A percentile compares a stretch with the other conserved stretches of the same genome.
These are phyloP conservation scores for Cutaneotrichosporon sp. DNA, from an alignment of 1,284 basidiomycete species.

Conservation along the genomic window DNA sequence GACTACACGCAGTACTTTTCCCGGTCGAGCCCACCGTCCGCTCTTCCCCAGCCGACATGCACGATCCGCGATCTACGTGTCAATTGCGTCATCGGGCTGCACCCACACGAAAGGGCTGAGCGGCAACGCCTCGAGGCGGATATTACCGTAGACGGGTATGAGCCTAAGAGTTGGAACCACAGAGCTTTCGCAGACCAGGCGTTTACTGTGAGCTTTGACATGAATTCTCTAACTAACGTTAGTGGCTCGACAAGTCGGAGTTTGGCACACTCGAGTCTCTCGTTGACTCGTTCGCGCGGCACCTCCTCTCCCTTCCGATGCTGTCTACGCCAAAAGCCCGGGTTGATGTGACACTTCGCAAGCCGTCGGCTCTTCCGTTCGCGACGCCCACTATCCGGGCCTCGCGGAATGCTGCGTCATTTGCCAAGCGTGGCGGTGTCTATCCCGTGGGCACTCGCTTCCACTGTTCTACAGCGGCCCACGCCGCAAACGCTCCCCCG, in stretches of 20 bases:
- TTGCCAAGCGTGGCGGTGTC: constrained; percentile 31
- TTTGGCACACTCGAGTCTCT: constrained; percentile 75
- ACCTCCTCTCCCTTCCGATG: constrained; percentile 34
- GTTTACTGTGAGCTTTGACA: constrained; percentile 52
- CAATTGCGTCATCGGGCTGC: constrained; percentile 66
- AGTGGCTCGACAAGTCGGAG: constrained; percentile 56
- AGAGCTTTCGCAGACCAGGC: constrained; percentile 53
- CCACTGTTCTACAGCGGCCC: background rate
- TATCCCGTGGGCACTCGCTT: constrained; percentile 1
- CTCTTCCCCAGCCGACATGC: constrained; percentile 13
- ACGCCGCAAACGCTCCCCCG: background rate
- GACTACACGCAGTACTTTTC: constrained; percentile 23
- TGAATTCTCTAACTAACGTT: constrained; percentile 8
- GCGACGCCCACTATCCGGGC: constrained; percentile 68
- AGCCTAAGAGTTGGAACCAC: constrained; percentile 50
- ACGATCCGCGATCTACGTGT: constrained; percentile 59
- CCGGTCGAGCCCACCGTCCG: background rate
- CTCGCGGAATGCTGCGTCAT: constrained; percentile 56
- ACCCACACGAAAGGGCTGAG: constrained; percentile 67
- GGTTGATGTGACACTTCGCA: constrained; percentile 63
- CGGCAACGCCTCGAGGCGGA: constrained; percentile 69
- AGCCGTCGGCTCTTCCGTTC: constrained; percentile 73
- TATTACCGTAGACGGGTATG: constrained; percentile 52
- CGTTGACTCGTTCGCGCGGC: constrained; percentile 62
- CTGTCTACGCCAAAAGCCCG: constrained; percentile 30